Percentiles rank a stretch among this genome's conserved stretches.
phyloP scores from a whole-genome alignment of 768 basidiomycete species.

The Dentipellis sp. region DNA sequence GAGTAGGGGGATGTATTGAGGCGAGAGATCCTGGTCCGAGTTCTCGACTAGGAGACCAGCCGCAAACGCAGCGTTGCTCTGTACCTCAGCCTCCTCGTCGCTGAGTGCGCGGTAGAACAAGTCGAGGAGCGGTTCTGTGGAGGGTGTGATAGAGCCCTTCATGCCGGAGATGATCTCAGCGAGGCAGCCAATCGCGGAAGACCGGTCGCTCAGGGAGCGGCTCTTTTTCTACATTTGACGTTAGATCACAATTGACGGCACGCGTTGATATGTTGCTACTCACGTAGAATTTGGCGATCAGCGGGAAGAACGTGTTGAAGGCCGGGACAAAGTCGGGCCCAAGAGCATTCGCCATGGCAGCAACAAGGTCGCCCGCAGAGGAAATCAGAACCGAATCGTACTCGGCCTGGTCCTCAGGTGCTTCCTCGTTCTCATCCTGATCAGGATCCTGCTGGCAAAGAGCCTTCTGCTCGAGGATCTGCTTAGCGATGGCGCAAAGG shows the following conservation, averaged over 20 bases:
- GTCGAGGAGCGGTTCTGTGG: constrained; percentile 72
- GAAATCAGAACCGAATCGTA: constrained; percentile 94
- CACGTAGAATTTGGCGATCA: constrained; percentile 89
- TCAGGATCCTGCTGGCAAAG: constrained; percentile 96
- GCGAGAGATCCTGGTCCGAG: constrained; percentile 69
- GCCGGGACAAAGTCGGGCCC: constrained; percentile 76
- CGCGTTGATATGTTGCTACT: constrained; percentile 21
- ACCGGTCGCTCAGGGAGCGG: constrained; percentile 84
- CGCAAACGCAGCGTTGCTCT: constrained; percentile 95
- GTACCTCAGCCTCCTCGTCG: constrained; percentile 86
- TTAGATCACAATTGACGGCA: neutral
- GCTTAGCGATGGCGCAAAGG: constrained; percentile 72
- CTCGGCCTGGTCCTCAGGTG: constrained; percentile 86
- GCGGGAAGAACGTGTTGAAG: constrained; percentile 80
- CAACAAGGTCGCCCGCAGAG: constrained; percentile 89
- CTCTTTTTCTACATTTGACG: constrained; percentile 56
- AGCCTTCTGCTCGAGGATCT: constrained; percentile 89
- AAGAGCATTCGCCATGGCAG: constrained; percentile 77
- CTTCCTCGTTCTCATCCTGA: constrained; percentile 79
- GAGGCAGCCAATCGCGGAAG: constrained; percentile 86
- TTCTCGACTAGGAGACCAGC: constrained; percentile 86
- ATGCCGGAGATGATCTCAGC: constrained; percentile 94
- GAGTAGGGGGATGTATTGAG: constrained; percentile 75
- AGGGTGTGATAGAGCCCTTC: constrained; percentile 77
- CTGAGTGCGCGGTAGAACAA: constrained; percentile 77